Evolutionary conservation across 2,329 filamentous ascomycete genomes (phyloP), one percentile per base, ranked within the genome.

Genomic region (Cladosporium sp.): DNA sequence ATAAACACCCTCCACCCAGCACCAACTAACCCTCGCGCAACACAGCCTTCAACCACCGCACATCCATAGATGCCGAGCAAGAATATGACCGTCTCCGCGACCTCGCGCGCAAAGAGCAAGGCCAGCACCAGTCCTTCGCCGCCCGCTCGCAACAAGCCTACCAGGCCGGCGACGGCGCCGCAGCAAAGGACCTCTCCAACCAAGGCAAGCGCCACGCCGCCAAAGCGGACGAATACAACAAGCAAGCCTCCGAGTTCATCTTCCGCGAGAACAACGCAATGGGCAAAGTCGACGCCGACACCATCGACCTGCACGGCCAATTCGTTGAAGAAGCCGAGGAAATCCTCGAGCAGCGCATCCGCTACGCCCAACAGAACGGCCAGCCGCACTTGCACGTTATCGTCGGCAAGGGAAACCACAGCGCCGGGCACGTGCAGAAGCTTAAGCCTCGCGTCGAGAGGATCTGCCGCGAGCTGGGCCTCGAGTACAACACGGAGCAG

Each of bases 321-420:
- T 96, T 86, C 62, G 91, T 95, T 52, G 88, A 95, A 67, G 93
- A 97, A 73, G 93, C 93, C 4, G 90, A 95, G 74, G 81, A 88
- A 56, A 93, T 96, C 51, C 75, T 97, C 18, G 88, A 92, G 72
- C 78, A 88, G 69, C 79, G 93, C 58, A 95, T 98, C 63, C 80
- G 82, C 58, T 84, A 87, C 58, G 90, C 90, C 52, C 81, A 82
- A 65, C 69, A 78, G 47, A 78, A 81, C 30, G 88, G 88, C 0
- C 85, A 95, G 72, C 81, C 75, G 16, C 88, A 95, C 71, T 73
- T 98, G 50, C 90, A 95, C 71, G 91, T 95, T 35, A 96, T 98
- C 62, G 92, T 97, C 25, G 93, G 93, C 63, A 95, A 92, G 70
- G 93, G 93, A 3, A 93, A 94, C 67, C 93, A 98, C 72, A 88